Base-by-base conservation (phyloP, 2,329 filamentous ascomycete genomes). In the Sphaerulina vaccinii region DNA sequence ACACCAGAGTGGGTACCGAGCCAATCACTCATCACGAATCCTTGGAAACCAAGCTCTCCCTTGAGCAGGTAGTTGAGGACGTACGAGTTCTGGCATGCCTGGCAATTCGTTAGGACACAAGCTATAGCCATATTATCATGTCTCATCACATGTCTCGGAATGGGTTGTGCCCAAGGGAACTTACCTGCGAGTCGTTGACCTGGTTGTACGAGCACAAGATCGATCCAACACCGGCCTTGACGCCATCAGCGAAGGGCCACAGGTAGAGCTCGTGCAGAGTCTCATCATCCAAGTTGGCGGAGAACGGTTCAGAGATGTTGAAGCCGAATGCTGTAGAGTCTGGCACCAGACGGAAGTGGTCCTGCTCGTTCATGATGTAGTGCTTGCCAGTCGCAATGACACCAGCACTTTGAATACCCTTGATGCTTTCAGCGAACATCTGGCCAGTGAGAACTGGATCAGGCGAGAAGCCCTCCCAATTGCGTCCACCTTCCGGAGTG, bases 161-260 rank as follows among this genome's bases (percentile, higher is more conserved):
- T n/a, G n/a, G n/a, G n/a, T n/a, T n/a, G n/a, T n/a, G n/a, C n/a
- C 13, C 38, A 41, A 2, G 1, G 2, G 9, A 23, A n/a, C n/a
- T n/a, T n/a, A n/a, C n/a, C n/a, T n/a, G 35, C 2, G 10, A 15
- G 11, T 27, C 13, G 23, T 47, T 47, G 5, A 47, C 23, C 5
- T 47, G 44, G 11, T 47, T 47, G 33, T 47, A 47, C 15, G 81
- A 83, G 71, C 86, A 89, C 86, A 89, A 88, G 47, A 92, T 80
- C n/a, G 83, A 83, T 0, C 82, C 88, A 2, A 93, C 89, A 22
- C 89, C 88, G 4, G 87, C 88, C 51, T 81, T 82, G 15, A 95
- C 77, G 13, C 84, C 85, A 59, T 95, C 86, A 1, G 84, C 86
- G 67, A 95, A 95, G 0, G 90, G 90, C 89, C 90, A 95, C 0